These are phyloP conservation scores for Myxozyma kluyveri DNA, from an alignment of 805 yeast species.

Conservation along the genomic window DNA sequence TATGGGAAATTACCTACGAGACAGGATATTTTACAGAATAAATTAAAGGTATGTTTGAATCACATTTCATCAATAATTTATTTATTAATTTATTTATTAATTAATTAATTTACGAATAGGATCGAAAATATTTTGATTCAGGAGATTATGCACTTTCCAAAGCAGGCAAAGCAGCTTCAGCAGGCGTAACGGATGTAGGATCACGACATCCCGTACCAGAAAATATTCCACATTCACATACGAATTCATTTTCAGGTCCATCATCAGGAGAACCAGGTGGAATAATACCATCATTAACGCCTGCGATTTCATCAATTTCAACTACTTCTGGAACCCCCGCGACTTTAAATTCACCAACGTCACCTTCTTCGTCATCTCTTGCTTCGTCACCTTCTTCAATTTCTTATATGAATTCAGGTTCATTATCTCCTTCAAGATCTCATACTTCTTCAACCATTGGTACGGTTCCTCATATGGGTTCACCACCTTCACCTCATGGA, in stretches of 20 bases:
- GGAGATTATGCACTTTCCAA: constrained; percentile 85
- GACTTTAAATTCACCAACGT: background rate
- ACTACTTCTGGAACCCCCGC: background rate
- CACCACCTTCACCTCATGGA: background rate
- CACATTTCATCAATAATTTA: too few species aligned
- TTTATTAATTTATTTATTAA: too few species aligned
- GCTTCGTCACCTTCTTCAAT: constrained; percentile 7
- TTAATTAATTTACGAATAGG: too few species aligned
- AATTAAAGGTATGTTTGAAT: constrained; percentile 42
- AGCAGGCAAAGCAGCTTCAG: constrained; percentile 39
- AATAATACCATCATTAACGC: background rate
- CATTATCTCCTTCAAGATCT: background rate
- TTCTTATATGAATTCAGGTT: background rate
- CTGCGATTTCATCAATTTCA: background rate
- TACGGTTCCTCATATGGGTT: constrained; percentile 8
- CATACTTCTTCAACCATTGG: too few species aligned
- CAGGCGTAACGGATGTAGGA: constrained; percentile 35
- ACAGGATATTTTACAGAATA: constrained; percentile 69
- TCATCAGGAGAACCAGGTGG: background rate
- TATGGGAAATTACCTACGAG: constrained; percentile 85
- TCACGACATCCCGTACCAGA: constrained; percentile 35
- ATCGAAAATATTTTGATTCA: constrained; percentile 87
- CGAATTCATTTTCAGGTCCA: constrained; percentile 13
- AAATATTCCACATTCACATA: constrained; percentile 33
- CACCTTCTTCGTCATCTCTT: background rate